Evolutionary conservation across 768 basidiomycete genomes (phyloP), one percentile per base, ranked within the genome.

Genomic region (Boletellus emodensis): DNA sequence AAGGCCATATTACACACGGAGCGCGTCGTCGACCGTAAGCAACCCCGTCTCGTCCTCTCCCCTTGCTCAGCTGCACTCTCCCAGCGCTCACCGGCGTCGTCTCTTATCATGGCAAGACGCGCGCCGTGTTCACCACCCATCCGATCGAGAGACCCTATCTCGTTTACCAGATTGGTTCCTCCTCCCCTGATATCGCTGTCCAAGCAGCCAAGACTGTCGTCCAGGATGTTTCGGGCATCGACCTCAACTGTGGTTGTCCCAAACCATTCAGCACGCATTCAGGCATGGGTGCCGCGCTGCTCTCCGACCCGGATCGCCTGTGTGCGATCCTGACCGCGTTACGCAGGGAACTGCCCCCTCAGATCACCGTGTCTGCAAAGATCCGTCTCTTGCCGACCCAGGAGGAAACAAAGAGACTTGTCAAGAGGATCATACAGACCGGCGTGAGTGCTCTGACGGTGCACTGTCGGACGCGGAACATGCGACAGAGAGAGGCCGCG

Each of bases 211-310:
- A 85, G 61, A 81, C 77, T 0, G 90, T 99, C 35, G 77, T 85
- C 70, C 73, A 88, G 32, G 96, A 99, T 61, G 84, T 99, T 28
- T 84, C 94, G 0, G 96, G 94, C 17, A 77, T 99, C 60, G 96
- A 98, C 66, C 84, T 99, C 53, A 98, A 98, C 67, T 98, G 96
- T 63, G 96, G 95, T 0, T 99, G 95, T 63, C 94, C 94, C 0
- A 95, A 95, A 61, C 90, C 94, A 0, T 97, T 97, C 69, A 95
- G 93, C 18, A 93, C 91, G 0, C 87, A 90, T 57, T 72, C 86
- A 0, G 96, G 96, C 0, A 98, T 98, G 94, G 96, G 96, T 9
- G 95, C 96, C 1, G 95, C 94, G 3, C 75, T 99, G 13, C 81
- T 99, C 44, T 83, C 88, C 4, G 95, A 88, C 33, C 94, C 96